These are phyloP conservation scores for Pythium phragmitis DNA, from an alignment of 352 stramenopile genomes.

Conservation along the genomic window DNA sequence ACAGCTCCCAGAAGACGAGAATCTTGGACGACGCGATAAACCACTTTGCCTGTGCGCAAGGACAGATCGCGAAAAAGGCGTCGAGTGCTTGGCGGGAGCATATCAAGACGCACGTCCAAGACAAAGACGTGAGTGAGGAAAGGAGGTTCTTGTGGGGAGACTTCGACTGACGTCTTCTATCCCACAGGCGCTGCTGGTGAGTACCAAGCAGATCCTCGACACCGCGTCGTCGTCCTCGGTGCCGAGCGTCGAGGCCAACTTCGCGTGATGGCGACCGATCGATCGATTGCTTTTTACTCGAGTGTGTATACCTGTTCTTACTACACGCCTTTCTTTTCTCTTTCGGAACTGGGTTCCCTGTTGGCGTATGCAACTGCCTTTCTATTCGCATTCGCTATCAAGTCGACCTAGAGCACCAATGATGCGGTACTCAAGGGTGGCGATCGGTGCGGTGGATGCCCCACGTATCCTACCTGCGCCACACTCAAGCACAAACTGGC, in stretches of 20 bases:
- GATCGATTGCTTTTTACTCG: not conserved
- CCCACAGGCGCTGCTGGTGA: conserved; percentile 33
- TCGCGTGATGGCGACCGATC: conserved; percentile 6
- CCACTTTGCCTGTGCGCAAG: conserved; percentile 59
- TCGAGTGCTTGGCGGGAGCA: conserved; percentile 52
- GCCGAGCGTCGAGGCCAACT: conserved; percentile 4
- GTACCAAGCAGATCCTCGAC: conserved; percentile 46
- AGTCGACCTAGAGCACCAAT: conserved; percentile 7
- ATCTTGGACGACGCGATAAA: conserved; percentile 47
- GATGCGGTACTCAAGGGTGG: not conserved
- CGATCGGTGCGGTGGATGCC: not conserved
- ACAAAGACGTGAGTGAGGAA: conserved; percentile 29
- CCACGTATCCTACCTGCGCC: not conserved
- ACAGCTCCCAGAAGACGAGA: conserved; percentile 39
- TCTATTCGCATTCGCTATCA: not conserved
- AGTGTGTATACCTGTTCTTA: not conserved
- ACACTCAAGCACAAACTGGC: conserved; percentile 3
- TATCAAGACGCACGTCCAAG: conserved; percentile 38
- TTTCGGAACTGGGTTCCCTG: not conserved
- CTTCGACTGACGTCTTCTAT: not conserved
- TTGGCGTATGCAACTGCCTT: not conserved
- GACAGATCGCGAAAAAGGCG: conserved; percentile 53
- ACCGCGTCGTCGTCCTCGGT: conserved; percentile 4
- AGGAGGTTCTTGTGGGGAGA: not conserved
- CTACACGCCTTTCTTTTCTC: not conserved